Conservation (phyloP, 352 stramenopile species). For the Phytophthora tubulina region DNA sequence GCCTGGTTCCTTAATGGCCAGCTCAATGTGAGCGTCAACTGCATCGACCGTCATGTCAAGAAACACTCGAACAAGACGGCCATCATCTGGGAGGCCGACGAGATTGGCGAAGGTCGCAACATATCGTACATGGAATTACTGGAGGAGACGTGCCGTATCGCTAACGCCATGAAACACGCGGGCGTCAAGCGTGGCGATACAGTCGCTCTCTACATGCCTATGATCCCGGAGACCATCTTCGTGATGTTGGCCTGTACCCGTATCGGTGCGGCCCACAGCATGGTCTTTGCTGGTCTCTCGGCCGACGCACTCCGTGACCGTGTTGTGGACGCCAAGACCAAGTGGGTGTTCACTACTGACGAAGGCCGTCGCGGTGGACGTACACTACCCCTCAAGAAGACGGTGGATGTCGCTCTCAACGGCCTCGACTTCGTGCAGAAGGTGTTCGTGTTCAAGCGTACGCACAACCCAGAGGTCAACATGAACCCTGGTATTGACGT, state of each 20-base stretch:
- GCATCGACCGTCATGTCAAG: conserved; percentile 94
- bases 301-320: conserved; percentile 95
- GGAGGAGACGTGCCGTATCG: conserved; percentile 86
- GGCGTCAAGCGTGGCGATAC: conserved; percentile 93
- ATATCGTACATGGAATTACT: conserved; percentile 55
- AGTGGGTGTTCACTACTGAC: conserved; percentile 94
- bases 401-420: conserved; percentile 93
- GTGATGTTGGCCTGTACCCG: conserved; percentile 98
- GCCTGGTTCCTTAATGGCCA: conserved; percentile 95
- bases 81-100: conserved; percentile 98
- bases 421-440: conserved; percentile 91
- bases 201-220: conserved; percentile 99
- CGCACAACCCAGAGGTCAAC: conserved; percentile 70
- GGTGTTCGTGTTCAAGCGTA: conserved; percentile 95
- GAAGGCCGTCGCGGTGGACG: conserved; percentile 93
- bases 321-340: conserved; percentile 88
- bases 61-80: conserved; percentile 85
- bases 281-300: conserved; percentile 97
- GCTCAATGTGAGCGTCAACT: conserved; percentile 95
- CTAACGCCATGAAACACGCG: conserved; percentile 93
- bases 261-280: conserved; percentile 96
- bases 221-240: conserved; percentile 97
- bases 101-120: conserved; percentile 87
- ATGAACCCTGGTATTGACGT: conserved; percentile 91
- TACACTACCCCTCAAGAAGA: conserved; percentile 95